phyloP scores from a whole-genome alignment of 2,329 filamentous ascomycete genomes.

The Alternaria alternata region DNA sequence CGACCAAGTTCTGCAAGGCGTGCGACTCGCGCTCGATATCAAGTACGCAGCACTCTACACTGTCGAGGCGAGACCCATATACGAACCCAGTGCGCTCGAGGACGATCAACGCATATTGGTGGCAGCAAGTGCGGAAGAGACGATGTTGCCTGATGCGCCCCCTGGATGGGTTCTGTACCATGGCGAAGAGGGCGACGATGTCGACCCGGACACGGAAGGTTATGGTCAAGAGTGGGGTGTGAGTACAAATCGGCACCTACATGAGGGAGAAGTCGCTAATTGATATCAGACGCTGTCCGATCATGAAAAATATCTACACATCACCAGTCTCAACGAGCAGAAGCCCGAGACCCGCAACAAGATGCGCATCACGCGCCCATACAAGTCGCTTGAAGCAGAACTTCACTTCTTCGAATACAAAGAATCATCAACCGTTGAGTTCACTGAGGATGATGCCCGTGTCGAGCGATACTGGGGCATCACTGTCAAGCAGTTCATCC shows the following conservation, averaged over 20 bases:
- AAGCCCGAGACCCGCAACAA: constrained; percentile 17
- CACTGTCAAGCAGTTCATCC: constrained; percentile 8
- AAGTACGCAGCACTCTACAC: constrained; percentile 21
- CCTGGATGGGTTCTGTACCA: constrained; percentile 11
- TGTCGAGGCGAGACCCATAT: constrained; percentile 13
- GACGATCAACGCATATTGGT: constrained; percentile 21
- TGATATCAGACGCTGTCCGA: constrained; percentile 11
- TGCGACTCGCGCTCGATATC: constrained; percentile 18
- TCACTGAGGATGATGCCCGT: background rate
- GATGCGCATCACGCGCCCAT: constrained; percentile 18
- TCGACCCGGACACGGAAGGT: constrained; percentile 6
- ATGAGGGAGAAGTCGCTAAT: background rate
- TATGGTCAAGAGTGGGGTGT: constrained; percentile 15
- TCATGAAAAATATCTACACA: constrained; percentile 18
- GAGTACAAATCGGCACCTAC: background rate
- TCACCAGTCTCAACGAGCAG: constrained; percentile 10
- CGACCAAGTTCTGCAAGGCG: constrained; percentile 22
- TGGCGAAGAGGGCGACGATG: constrained; percentile 20
- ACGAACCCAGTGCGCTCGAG: constrained; percentile 15
- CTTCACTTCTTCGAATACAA: background rate
- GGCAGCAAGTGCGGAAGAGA: constrained; percentile 3
- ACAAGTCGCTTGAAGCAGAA: constrained; percentile 8
- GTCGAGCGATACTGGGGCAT: constrained; percentile 17
- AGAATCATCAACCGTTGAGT: background rate
- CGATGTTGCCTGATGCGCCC: constrained; percentile 19